Percentiles rank a stretch among this genome's conserved stretches.
phyloP scores from a whole-genome alignment of 2,329 filamentous ascomycete species.

The Pyrenophora tritici-repentis region DNA sequence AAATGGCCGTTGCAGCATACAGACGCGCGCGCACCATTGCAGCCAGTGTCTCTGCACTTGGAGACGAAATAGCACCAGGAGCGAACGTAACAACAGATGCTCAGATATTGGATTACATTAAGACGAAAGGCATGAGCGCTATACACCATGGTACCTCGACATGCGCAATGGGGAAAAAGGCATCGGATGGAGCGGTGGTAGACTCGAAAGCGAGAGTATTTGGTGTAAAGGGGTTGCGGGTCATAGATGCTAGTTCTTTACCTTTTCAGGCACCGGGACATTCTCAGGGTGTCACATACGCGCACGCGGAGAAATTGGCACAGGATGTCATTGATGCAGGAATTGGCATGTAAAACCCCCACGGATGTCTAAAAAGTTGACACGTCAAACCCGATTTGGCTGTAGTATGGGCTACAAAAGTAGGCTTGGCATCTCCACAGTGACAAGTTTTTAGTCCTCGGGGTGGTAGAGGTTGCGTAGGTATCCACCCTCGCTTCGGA shows the following conservation, averaged over 20 bases:
- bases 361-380: too few relatives aligned
- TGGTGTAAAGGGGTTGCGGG: conserved; percentile 9
- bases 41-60: conserved; percentile 7
- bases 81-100: conserved; percentile 7
- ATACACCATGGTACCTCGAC: conserved; percentile 9
- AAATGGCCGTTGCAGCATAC: conserved; percentile 12
- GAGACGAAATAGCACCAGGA: conserved; percentile 8
- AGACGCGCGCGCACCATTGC: conserved; percentile 7
- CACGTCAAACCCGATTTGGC: too few relatives aligned
- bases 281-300: conserved; percentile 10
- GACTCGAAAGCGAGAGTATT: conserved; percentile 12
- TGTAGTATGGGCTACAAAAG: too few relatives aligned
- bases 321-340: conserved; percentile 9
- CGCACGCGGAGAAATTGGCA: conserved; percentile 9
- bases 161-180: conserved; percentile 4
- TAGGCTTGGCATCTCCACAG: too few relatives aligned
- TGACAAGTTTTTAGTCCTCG: too few relatives aligned
- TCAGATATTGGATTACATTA: conserved; percentile 10
- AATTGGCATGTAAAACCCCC: background rate
- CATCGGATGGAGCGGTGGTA: conserved; percentile 3
- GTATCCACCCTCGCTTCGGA: too few relatives aligned
- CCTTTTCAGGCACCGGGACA: conserved; percentile 8
- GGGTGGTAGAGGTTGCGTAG: too few relatives aligned
- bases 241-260: conserved; percentile 8
- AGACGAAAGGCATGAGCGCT: conserved; percentile 5